Evolutionary conservation across 208 protist species (phyloP).

Genomic region (Vickermania spadyakhi): DNA sequence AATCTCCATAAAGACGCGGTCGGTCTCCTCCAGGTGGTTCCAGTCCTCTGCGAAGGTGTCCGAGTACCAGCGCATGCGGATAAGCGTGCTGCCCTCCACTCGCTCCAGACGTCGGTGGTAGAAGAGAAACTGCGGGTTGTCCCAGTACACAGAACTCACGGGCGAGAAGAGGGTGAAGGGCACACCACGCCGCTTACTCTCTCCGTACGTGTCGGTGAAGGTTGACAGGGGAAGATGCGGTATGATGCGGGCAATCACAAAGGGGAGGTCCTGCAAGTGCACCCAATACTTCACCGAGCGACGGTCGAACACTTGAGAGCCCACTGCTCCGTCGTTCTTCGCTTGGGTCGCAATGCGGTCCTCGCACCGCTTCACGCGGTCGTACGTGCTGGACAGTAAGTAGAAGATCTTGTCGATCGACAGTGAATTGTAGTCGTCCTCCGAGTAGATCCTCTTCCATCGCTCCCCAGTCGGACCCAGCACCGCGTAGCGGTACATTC

Average conservation of each 20-base stretch:
- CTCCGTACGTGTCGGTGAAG: slow-evolving; percentile 75
- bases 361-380: slow-evolving; percentile 57
- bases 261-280: slow-evolving; percentile 77
- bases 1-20: slow-evolving; percentile 86
- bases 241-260: slow-evolving; percentile 85
- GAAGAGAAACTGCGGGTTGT: slow-evolving; percentile 81
- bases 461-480: slow-evolving; percentile 69
- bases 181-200: slow-evolving; percentile 33
- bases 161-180: slow-evolving; percentile 68
- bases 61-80: slow-evolving; percentile 85
- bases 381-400: slow-evolving; percentile 64
- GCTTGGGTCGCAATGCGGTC: slow-evolving; percentile 45
- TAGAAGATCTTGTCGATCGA: slow-evolving; percentile 68
- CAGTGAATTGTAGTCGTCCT: slow-evolving; percentile 48
- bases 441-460: slow-evolving; percentile 60
- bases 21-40: slow-evolving; percentile 42
- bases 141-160: slow-evolving; percentile 84
- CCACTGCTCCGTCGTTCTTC: slow-evolving; percentile 48
- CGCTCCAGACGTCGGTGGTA: slow-evolving; percentile 81
- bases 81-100: slow-evolving; percentile 74
- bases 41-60: slow-evolving; percentile 67
- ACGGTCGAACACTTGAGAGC: slow-evolving; percentile 83
- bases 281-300: slow-evolving; percentile 87
- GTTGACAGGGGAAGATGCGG: slow-evolving; percentile 78
- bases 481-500: slow-evolving; percentile 82